Evolutionary conservation across 441 rosid genomes (phyloP).

Genomic region (Raphanus hybrid): DNA sequence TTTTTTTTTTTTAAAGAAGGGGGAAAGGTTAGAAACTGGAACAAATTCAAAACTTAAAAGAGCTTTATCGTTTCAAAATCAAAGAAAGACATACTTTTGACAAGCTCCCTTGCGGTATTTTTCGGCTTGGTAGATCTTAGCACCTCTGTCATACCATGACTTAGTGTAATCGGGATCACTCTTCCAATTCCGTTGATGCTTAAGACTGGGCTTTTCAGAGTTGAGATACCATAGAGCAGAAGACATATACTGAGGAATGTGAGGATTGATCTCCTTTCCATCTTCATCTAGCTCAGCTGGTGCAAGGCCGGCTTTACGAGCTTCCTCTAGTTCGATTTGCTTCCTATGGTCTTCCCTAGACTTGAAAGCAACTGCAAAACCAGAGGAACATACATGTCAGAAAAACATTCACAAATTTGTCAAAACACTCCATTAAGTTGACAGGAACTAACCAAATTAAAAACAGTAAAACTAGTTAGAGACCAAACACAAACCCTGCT

Average conservation of each 20-base stretch:
- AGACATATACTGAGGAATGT: constrained; percentile 95
- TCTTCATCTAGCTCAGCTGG: constrained; percentile 93
- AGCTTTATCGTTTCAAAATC: too few species aligned
- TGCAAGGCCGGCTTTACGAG: constrained; percentile 94
- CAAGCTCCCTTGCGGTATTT: constrained; percentile 90
- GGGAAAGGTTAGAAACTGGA: too few species aligned
- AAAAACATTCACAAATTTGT: background rate
- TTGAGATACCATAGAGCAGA: constrained; percentile 97
- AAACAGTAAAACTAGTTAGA: background rate
- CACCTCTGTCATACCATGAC: constrained; percentile 93
- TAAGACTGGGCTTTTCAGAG: constrained; percentile 82
- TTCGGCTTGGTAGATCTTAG: constrained; percentile 82
- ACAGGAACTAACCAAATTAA: background rate
- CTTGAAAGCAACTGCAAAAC: constrained; percentile 72
- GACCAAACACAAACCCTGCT: too few species aligned
- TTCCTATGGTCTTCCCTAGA: constrained; percentile 93
- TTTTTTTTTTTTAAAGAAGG: too few species aligned
- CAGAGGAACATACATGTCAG: constrained; percentile 6
- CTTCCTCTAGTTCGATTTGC: constrained; percentile 87
- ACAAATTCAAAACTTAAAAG: too few species aligned
- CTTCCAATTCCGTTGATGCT: constrained; percentile 98
- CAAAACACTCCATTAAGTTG: background rate
- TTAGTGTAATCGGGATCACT: constrained; percentile 90
- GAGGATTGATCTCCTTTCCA: constrained; percentile 96
- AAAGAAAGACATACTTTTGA: constrained; percentile 56